Evolutionary conservation across 202 grass and related monocot genomes (phyloP), one percentile per base, ranked within the genome.

Genomic region (Hordeum pubiflorum): DNA sequence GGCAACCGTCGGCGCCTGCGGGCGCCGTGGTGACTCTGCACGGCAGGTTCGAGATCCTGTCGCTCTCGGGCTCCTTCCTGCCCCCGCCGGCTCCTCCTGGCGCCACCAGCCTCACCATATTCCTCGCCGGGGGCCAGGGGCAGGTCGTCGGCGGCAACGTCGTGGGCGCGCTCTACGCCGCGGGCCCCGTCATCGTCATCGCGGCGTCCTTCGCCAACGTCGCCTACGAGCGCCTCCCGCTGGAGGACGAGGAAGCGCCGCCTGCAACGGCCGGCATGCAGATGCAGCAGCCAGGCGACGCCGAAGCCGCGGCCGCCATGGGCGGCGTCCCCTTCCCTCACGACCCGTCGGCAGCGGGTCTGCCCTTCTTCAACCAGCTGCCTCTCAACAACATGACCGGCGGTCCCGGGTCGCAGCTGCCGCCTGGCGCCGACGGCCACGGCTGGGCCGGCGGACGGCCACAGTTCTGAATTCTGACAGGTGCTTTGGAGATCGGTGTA

Each of bases 111-210:
- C 90, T 97, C 72, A 97, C 93, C 69, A 86, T 97, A 85, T 93
- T 93, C 85, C 90, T 97, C 54, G 91, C 93, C 17, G 93, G 93
- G 23, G 88, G 88, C 0, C 93, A 97, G 60, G 93, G 93, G 1
- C 93, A 97, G 81, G 93, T 97, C 0, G 89, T 97, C 64, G 93
- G 93, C 14, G 93, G 93, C 34, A 97, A 93, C 91, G 93, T 97
- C 44, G 91, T 97, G 10, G 93, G 93, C 8, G 93, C 91, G 10
- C 86, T 97, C 69, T 93, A 87, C 75, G 89, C 93, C 11, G 84
- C 93, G 0, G 93, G 93, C 12, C 93, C 93, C 6, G 93, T 97
- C 57, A 97, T 97, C 77, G 93, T 93, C 61, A 97, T 97, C 60
- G 86, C 93, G 41, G 93, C 91, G 33, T 97, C 93, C 33, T 97